Base-by-base conservation (phyloP, 345 rosid species). In the Salix arbutifolia region DNA sequence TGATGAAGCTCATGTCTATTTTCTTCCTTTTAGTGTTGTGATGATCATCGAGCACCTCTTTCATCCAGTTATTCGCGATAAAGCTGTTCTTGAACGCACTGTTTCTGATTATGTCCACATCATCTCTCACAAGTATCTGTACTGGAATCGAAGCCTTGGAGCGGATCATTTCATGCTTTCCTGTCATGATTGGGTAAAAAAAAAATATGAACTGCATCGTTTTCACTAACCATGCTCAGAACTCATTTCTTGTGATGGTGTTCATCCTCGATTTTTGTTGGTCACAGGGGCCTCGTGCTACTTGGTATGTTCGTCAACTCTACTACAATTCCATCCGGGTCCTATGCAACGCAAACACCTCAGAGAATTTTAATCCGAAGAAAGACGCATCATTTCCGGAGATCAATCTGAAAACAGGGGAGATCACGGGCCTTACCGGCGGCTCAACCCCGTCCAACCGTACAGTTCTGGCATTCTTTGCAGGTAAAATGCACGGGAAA, bases 291-390 rank as follows among this genome's bases (percentile, higher is more conserved):
- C 83, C 83, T 16, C 56, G 83, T 10, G 79, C 75, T 33, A 71
- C 79, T 3, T 75, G 83, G 79, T 80, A 80, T 26, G 76, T 71
- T 62, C 79, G 60, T 30, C 76, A 80, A 65, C 74, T 86, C 10
- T 87, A 83, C 65, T 81, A 72, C 73, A 87, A 74, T 35, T 84
- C 89, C 40, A 87, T 89, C 73, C 46, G 87, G 13, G 88, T 86
- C 53, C 80, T 86, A 7, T 87, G 92, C 89, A 87, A 86, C 74
- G 90, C 89, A 14, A 89, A 89, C 40, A 86, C 87, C 25, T 87
- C 90, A 0, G 88, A 89, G 80, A 76, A 85, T 48, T 87, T 87
- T 70, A 61, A 87, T 52, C 87, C 90, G 1, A 79, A 50, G 68
- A 42, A 86, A 61, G 90, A 89, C 25, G 87, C 87, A 53, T 85